Evolutionary conservation across 768 basidiomycete genomes (phyloP).

Genomic region (Leccinum sublutescens): DNA sequence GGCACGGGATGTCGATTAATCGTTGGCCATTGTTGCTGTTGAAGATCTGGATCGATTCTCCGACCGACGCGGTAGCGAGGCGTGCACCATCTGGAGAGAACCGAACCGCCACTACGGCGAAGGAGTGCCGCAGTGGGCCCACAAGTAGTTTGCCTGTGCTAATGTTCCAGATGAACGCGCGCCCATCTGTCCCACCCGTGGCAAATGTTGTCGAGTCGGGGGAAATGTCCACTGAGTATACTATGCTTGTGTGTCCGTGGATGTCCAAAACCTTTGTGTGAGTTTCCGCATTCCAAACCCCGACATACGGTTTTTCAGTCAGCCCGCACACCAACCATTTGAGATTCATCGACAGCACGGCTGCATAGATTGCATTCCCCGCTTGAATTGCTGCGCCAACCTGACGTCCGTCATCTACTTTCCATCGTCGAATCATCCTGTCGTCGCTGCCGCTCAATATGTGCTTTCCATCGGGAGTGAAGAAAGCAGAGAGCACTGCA

Average conservation of each 20-base stretch:
- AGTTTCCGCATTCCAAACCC: neutral
- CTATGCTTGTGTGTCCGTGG: neutral
- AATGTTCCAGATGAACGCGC: neutral
- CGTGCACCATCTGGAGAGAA: too few relatives aligned
- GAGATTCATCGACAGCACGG: too few relatives aligned
- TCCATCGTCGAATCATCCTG: too few relatives aligned
- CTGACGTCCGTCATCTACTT: too few relatives aligned
- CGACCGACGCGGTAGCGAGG: too few relatives aligned
- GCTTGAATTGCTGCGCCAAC: too few relatives aligned
- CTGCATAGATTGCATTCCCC: too few relatives aligned
- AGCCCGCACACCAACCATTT: neutral
- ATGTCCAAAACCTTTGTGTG: neutral
- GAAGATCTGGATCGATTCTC: too few relatives aligned
- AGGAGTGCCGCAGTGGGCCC: neutral
- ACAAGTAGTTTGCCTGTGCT: neutral
- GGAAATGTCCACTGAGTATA: neutral
- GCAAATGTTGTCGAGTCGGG: neutral
- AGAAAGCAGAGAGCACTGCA: neutral
- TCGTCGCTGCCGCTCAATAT: neutral
- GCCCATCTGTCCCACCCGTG: neutral
- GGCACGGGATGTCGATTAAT: too few relatives aligned
- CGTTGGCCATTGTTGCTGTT: too few relatives aligned
- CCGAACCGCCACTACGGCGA: too few relatives aligned
- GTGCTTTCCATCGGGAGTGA: neutral
- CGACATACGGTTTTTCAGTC: neutral